Evolutionary conservation across 345 rosid genomes (phyloP).

Genomic region (Zanthoxylum bungeanum): DNA sequence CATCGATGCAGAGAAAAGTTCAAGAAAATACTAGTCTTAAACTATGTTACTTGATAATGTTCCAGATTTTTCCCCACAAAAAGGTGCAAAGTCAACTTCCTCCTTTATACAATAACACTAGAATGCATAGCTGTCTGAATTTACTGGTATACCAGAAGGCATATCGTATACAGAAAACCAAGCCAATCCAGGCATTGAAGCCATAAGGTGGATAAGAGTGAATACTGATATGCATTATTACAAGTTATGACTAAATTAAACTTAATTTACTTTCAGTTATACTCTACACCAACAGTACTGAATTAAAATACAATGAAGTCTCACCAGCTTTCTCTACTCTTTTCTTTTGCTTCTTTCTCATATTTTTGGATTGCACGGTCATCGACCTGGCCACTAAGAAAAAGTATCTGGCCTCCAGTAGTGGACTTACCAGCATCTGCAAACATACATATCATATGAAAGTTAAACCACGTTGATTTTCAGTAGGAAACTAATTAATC

Average conservation of each 20-base stretch:
- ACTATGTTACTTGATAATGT: not conserved
- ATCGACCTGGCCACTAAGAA: slow-evolving; percentile 95
- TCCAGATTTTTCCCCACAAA: not conserved
- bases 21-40: not conserved
- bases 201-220: not conserved
- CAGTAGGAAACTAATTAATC: not conserved
- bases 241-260: not conserved
- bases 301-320: slow-evolving; percentile 6
- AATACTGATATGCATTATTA: not conserved
- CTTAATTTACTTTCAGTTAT: not conserved
- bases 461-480: not conserved
- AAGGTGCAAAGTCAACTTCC: not conserved
- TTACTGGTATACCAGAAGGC: not conserved
- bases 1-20: not conserved
- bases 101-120: not conserved
- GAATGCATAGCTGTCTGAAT: not conserved
- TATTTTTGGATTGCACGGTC: slow-evolving; percentile 93
- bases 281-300: not conserved
- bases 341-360: slow-evolving; percentile 98
- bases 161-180: too few relatives aligned
- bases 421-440: slow-evolving; percentile 98
- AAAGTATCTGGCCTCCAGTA: slow-evolving; percentile 93
- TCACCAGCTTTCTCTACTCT: slow-evolving; percentile 98
- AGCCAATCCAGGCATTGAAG: not conserved
- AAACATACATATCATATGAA: slow-evolving; percentile 10